phyloP scores from a whole-genome alignment of 2,329 filamentous ascomycete species.

The Claviceps sp. region DNA sequence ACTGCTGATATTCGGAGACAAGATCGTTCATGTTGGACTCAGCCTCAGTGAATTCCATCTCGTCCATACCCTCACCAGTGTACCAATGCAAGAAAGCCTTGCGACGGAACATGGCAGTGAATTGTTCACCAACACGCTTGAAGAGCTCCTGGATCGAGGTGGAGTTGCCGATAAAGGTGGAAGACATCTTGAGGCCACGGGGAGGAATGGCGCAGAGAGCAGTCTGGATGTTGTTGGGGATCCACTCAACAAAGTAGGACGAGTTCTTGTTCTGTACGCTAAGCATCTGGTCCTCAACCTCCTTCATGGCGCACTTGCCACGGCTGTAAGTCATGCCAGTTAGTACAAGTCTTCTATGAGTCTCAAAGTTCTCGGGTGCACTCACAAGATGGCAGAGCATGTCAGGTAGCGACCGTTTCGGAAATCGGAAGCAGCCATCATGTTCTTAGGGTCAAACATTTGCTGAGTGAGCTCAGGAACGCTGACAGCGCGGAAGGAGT shows the following conservation, averaged over 20 bases:
- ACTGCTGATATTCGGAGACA: slow-evolving; percentile 98
- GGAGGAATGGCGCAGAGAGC: slow-evolving; percentile 97
- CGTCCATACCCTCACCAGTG: slow-evolving; percentile 99
- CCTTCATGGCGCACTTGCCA: slow-evolving; percentile 99
- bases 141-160: slow-evolving; percentile 99
- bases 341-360: slow-evolving; percentile 99
- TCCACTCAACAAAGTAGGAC: slow-evolving; percentile 99
- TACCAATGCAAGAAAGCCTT: slow-evolving; percentile 99
- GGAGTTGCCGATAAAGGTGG: slow-evolving; percentile 97
- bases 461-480: slow-evolving; percentile 98
- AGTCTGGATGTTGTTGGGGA: slow-evolving; percentile 99
- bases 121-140: slow-evolving; percentile 99
- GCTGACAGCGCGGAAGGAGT: slow-evolving; percentile 93
- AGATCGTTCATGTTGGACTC: slow-evolving; percentile 99
- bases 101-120: slow-evolving; percentile 99
- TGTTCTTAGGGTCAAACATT: slow-evolving; percentile 99
- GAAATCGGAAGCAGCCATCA: slow-evolving; percentile 99
- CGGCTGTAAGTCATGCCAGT: slow-evolving; percentile 75
- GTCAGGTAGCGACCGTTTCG: slow-evolving; percentile 98
- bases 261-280: slow-evolving; percentile 99
- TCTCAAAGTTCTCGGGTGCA: slow-evolving; percentile 32
- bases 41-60: slow-evolving; percentile 99
- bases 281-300: slow-evolving; percentile 99
- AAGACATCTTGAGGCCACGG: slow-evolving; percentile 95
- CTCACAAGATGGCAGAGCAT: slow-evolving; percentile 84